Base-by-base conservation (phyloP, 2,329 filamentous ascomycete genomes). In the Sporothrix phasma region DNA sequence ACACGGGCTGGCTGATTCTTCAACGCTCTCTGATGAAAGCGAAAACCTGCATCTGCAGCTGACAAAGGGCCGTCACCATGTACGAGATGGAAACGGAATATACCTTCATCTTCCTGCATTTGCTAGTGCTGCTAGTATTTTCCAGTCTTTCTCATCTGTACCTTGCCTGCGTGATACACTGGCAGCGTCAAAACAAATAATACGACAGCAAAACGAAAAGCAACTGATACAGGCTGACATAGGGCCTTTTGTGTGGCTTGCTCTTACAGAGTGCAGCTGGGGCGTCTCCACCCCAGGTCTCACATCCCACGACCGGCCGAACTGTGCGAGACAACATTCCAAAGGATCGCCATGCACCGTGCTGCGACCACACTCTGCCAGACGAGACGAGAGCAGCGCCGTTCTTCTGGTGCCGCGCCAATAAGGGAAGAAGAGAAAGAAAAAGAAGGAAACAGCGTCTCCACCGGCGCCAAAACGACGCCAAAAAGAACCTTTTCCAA, bases 271-370 rank as follows among this genome's bases (percentile, higher is more conserved):
- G 46, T 15, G 15, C 46, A 51, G 31, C 22, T 26, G 3, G 15
- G 31, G 4, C 15, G 46, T 62, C 46, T 62, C 60, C 60, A 62
- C 60, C n/a, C 43, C 58, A 29, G 43, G 58, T 61, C 58, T 61
- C 58, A 61, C 58, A 34, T 49, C 58, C n/a, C 58, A 61, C 58
- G 39, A 37, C 58, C 43, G 26, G 58, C 26, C 17, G 22, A 11
- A 15, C 26, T 37, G 58, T 37, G 17, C n/a, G 29, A 24, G 58
- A 19, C 58, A 47, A 43, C 29, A 61, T 61, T 49, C 43, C 58
- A 24, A n/a, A 37, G 29, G 43, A 37, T 43, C 54, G 37, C 22
- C 22, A 56, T 56, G 11, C n/a, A 39, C 51, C n/a, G 24, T 15
- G 34, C 34, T 41, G 34, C 24, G 11, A 41, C 31, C 19, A 41